A percentile compares a stretch with the other conserved stretches of the same genome.
Conservation (phyloP, 345 rosid genomes). For the Eucalyptus pauciflora region DNA sequence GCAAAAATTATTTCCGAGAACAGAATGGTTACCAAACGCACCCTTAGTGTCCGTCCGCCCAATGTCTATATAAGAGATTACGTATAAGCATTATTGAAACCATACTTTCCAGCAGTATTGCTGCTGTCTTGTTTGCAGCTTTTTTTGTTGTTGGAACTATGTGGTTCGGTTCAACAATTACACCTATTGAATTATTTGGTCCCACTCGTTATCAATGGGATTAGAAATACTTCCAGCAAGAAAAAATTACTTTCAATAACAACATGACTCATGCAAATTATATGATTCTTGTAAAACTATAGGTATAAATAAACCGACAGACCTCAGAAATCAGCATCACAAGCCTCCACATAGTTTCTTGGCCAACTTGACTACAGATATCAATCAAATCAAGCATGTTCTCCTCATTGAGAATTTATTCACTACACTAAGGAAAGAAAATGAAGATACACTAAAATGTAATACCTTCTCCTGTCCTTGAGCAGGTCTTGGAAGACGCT, state of each 20-base stretch:
- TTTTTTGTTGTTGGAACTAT: background rate
- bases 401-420: background rate
- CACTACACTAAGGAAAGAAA: background rate
- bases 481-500: slow-evolving; percentile 74
- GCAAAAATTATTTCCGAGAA: too few relatives aligned
- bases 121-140: background rate
- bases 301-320: background rate
- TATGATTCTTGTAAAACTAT: background rate
- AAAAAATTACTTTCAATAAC: background rate
- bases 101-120: background rate
- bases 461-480: slow-evolving; percentile 82
- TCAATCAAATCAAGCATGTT: background rate
- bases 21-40: accelerated
- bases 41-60: too few relatives aligned
- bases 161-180: background rate
- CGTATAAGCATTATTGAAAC: background rate
- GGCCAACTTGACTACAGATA: background rate
- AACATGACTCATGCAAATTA: background rate
- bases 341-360: background rate
- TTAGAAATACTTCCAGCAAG: background rate
- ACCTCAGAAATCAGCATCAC: background rate
- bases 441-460: background rate
- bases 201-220: background rate
- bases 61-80: background rate
- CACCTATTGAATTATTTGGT: background rate